Conservation (phyloP, 495 filamentous ascomycete genomes). For the Neurospora pannonica region DNA sequence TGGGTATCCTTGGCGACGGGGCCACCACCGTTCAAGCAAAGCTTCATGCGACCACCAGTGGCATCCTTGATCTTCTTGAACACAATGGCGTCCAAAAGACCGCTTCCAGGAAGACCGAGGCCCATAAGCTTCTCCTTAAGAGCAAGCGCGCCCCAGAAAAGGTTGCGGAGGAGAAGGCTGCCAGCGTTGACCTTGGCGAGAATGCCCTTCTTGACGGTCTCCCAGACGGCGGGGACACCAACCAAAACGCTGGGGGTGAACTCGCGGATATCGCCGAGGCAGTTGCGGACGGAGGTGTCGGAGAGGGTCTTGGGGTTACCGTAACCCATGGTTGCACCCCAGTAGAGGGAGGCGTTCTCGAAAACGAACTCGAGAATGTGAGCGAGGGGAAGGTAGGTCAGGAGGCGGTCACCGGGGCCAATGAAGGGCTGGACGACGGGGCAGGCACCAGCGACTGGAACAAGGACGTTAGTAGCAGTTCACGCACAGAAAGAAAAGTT, state of each 20-base stretch:
- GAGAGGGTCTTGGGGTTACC: conserved; percentile 90
- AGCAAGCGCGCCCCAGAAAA: conserved; percentile 89
- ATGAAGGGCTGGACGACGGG: conserved; percentile 78
- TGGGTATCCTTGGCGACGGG: conserved; percentile 82
- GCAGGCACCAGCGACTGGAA: conserved; percentile 73
- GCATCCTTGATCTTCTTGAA: conserved; percentile 91
- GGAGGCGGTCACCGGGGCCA: conserved; percentile 72
- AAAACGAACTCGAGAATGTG: conserved; percentile 98
- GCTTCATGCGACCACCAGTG: conserved; percentile 69
- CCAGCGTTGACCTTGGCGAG: conserved; percentile 73
- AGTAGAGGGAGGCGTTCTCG: conserved; percentile 84
- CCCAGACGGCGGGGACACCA: conserved; percentile 95
- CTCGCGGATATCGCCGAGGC: conserved; percentile 90
- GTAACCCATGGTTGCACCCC: conserved; percentile 96
- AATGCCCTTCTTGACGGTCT: conserved; percentile 97
- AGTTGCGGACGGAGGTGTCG: conserved; percentile 82
- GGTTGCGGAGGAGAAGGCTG: conserved; percentile 59
- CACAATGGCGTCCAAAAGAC: conserved; percentile 64
- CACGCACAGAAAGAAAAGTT: neutral
- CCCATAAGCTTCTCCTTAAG: conserved; percentile 74
- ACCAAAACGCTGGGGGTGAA: conserved; percentile 87
- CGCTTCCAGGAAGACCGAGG: conserved; percentile 63
- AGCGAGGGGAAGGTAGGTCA: conserved; percentile 88
- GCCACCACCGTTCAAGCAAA: conserved; percentile 81
- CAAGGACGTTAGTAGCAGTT: neutral